phyloP scores from a whole-genome alignment of 2,329 filamentous ascomycete genomes.

The Dothistroma septosporum region DNA sequence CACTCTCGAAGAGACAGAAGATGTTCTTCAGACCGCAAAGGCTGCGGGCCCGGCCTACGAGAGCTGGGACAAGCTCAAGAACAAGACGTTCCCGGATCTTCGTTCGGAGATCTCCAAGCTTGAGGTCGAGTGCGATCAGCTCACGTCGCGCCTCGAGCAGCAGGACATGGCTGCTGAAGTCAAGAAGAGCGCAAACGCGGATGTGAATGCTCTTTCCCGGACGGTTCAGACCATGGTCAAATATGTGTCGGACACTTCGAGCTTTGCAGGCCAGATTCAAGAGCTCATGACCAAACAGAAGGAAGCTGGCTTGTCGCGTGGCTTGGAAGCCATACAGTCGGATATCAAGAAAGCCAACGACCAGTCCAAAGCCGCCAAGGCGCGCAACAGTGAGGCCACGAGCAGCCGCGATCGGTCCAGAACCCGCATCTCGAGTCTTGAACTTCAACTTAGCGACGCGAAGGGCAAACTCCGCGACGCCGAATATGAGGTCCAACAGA shows the following conservation, averaged over 20 bases:
- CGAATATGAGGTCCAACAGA: constrained; percentile 75
- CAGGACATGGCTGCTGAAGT: constrained; percentile 65
- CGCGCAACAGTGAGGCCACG: constrained; percentile 60
- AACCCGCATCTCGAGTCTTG: constrained; percentile 59
- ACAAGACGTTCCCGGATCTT: constrained; percentile 65
- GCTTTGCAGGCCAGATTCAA: constrained; percentile 68
- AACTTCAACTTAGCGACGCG: constrained; percentile 73
- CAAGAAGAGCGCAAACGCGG: constrained; percentile 60
- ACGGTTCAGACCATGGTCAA: constrained; percentile 72
- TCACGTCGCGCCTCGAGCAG: constrained; percentile 48
- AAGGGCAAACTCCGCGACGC: constrained; percentile 68
- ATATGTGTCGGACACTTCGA: constrained; percentile 66
- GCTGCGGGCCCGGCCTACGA: constrained; percentile 67
- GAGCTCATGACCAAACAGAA: constrained; percentile 73
- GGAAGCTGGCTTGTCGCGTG: constrained; percentile 60
- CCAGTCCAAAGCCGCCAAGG: constrained; percentile 61
- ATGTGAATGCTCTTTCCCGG: constrained; percentile 71
- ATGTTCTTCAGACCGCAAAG: constrained; percentile 47
- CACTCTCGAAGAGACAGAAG: constrained; percentile 59
- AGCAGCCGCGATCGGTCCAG: constrained; percentile 68
- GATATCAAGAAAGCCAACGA: constrained; percentile 65
- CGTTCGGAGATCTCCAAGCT: constrained; percentile 60
- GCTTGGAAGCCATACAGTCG: constrained; percentile 78
- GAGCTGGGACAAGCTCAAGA: constrained; percentile 63
- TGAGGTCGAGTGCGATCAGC: constrained; percentile 34